Evolutionary conservation across 2,329 filamentous ascomycete genomes (phyloP).

Genomic region (Epichloe uncinata): DNA sequence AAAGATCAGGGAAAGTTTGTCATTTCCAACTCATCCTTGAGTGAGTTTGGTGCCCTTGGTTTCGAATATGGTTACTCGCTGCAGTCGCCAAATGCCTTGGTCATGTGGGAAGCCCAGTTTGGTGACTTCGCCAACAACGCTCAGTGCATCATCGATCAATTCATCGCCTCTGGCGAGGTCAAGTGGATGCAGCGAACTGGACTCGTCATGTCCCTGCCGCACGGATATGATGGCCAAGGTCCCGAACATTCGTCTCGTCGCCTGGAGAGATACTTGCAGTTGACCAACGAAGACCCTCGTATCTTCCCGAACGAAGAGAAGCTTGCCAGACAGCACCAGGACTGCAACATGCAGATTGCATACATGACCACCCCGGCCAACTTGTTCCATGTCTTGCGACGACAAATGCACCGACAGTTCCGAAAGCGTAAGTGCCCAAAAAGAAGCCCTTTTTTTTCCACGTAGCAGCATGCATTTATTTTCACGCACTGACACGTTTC

Average conservation of each 20-base stretch:
- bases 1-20: constrained; percentile 91
- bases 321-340: constrained; percentile 93
- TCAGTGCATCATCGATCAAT: constrained; percentile 98
- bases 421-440: constrained; percentile 67
- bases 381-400: constrained; percentile 87
- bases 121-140: constrained; percentile 99
- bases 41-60: constrained; percentile 61
- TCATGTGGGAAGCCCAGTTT: constrained; percentile 99
- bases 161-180: constrained; percentile 90
- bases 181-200: constrained; percentile 99
- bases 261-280: constrained; percentile 92
- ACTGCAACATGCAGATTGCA: constrained; percentile 98
- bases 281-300: constrained; percentile 94
- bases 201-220: constrained; percentile 88
- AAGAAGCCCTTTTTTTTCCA: neutral
- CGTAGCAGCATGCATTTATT: neutral
- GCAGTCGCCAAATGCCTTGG: constrained; percentile 88
- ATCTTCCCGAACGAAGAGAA: constrained; percentile 81
- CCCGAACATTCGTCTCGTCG: constrained; percentile 96
- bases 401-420: constrained; percentile 99
- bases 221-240: constrained; percentile 96
- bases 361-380: constrained; percentile 97
- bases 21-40: constrained; percentile 88
- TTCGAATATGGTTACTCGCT: constrained; percentile 99
- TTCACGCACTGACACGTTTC: neutral